These are phyloP conservation scores for Dionaea muscipula DNA, from an alignment of 179 eudicot genomes.

Conservation along the genomic window DNA sequence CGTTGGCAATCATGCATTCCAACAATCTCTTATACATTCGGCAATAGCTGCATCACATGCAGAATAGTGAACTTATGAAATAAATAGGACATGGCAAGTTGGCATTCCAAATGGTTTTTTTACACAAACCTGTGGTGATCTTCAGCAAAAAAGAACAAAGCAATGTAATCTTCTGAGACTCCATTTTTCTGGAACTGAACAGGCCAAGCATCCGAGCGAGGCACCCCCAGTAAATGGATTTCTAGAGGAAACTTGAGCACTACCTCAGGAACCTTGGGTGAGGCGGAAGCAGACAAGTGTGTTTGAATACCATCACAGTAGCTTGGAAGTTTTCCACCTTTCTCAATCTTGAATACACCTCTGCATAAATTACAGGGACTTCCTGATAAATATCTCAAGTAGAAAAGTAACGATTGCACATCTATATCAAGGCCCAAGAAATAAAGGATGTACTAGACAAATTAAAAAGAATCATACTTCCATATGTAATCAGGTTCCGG, in stretches of 20 bases:
- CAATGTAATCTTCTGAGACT: constrained; percentile 27
- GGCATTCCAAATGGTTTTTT: background rate
- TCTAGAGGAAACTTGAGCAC: constrained; percentile 19
- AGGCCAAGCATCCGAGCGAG: constrained; percentile 24
- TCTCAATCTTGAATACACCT: constrained; percentile 29
- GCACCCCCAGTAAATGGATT: constrained; percentile 16
- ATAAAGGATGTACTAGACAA: background rate
- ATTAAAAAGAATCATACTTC: constrained; percentile 25
- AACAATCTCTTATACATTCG: constrained; percentile 21
- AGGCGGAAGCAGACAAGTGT: constrained; percentile 26
- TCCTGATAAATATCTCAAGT: background rate
- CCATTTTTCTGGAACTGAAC: constrained; percentile 17
- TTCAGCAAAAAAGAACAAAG: constrained; percentile 40
- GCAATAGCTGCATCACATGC: constrained; percentile 21
- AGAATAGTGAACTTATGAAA: background rate
- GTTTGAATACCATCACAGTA: constrained; percentile 26
- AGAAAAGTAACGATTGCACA: background rate
- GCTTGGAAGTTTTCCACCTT: constrained; percentile 18
- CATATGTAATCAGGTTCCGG: constrained; percentile 28
- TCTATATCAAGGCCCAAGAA: background rate
- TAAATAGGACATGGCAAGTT: background rate
- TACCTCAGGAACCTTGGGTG: constrained; percentile 22
- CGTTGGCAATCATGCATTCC: constrained; percentile 25
- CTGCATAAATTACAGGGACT: constrained; percentile 13
- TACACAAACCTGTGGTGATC: constrained; percentile 26